Evolutionary conservation across 2,329 filamentous ascomycete species (phyloP).

Genomic region (Phoma sp.): DNA sequence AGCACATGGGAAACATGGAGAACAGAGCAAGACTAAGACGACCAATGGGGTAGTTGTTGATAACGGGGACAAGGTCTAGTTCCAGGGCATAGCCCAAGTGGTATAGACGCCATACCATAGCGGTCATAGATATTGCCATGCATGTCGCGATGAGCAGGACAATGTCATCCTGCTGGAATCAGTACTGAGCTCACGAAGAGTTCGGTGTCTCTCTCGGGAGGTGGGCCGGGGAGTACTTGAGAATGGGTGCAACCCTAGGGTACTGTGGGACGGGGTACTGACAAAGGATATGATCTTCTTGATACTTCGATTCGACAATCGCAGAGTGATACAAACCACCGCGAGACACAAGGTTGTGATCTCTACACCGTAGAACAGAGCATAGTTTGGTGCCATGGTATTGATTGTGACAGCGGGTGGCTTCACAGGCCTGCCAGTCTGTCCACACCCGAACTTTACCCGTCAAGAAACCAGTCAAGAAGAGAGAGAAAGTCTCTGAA

Average conservation of each 20-base stretch:
- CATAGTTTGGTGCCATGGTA: constrained; percentile 19
- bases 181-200: neutral
- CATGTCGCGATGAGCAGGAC: constrained; percentile 9
- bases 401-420: neutral
- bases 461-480: neutral
- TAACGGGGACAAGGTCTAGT: neutral
- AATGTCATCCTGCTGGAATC: constrained; percentile 8
- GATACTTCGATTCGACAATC: constrained; percentile 11
- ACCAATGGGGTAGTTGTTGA: constrained; percentile 12
- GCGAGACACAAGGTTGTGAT: constrained; percentile 15
- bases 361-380: constrained; percentile 14
- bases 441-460: neutral
- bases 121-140: constrained; percentile 10
- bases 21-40: constrained; percentile 13
- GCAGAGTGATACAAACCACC: constrained; percentile 12
- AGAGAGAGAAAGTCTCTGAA: neutral
- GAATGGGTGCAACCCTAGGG: neutral
- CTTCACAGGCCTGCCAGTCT: constrained; percentile 4
- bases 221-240: neutral
- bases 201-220: neutral
- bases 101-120: constrained; percentile 12
- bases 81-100: constrained; percentile 10
- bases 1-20: constrained; percentile 17
- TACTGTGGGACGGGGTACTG: neutral
- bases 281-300: constrained; percentile 15